These are phyloP conservation scores for Backusella australiensis DNA, from an alignment of 192 early-diverging fungal genomes.

Conservation along the genomic window DNA sequence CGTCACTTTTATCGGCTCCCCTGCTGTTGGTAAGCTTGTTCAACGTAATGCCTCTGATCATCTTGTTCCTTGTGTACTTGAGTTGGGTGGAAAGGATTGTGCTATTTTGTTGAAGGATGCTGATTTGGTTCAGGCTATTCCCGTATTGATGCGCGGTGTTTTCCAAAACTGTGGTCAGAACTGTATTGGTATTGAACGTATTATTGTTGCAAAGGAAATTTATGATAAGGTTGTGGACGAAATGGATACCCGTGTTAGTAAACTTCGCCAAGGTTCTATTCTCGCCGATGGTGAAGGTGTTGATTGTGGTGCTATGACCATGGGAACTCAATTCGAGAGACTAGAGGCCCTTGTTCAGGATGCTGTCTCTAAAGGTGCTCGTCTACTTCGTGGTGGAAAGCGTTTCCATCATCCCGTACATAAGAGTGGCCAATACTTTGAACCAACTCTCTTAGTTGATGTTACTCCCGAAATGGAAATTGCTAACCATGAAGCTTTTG, in stretches of 20 bases:
- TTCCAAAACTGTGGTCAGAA: conserved; percentile 91
- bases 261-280: conserved; percentile 68
- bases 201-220: conserved; percentile 66
- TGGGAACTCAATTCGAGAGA: conserved; percentile 56
- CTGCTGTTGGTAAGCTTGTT: conserved; percentile 75
- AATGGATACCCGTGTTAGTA: conserved; percentile 52
- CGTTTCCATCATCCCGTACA: conserved; percentile 67
- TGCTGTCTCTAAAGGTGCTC: conserved; percentile 76
- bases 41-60: conserved; percentile 67
- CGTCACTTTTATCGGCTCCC: conserved; percentile 88
- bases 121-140: conserved; percentile 62
- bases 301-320: conserved; percentile 86
- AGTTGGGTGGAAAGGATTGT: conserved; percentile 90
- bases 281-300: conserved; percentile 62
- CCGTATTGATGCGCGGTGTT: conserved; percentile 78
- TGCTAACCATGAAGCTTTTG: conserved; percentile 74
- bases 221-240: conserved; percentile 71
- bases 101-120: conserved; percentile 78
- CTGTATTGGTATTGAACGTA: conserved; percentile 86
- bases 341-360: conserved; percentile 70
- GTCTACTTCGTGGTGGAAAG: conserved; percentile 66
- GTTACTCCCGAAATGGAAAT: conserved; percentile 77
- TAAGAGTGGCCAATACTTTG: conserved; percentile 77
- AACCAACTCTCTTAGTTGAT: conserved; percentile 77
- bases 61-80: conserved; percentile 83